A percentile compares a stretch with the other conserved stretches of the same genome.
Conservation (phyloP, 2,329 filamentous ascomycete species). For the Aspergillus caelatus region DNA sequence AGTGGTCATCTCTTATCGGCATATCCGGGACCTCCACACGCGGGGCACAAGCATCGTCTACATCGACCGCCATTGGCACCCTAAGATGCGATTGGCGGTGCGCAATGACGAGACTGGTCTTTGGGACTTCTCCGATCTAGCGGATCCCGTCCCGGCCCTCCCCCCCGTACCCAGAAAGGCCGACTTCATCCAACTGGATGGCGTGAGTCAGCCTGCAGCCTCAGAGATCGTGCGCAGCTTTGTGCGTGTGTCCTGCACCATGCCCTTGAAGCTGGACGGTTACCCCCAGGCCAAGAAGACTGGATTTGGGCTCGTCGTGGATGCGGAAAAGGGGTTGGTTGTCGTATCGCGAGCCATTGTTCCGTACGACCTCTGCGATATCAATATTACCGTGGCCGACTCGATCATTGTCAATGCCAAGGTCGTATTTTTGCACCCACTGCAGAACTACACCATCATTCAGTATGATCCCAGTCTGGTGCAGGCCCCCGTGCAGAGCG, state of each 20-base stretch:
- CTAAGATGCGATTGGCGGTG: conserved; percentile 89
- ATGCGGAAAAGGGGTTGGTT: conserved; percentile 93
- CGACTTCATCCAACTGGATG: conserved; percentile 88
- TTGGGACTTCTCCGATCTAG: conserved; percentile 92
- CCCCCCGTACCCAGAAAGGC: conserved; percentile 74
- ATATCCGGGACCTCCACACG: conserved; percentile 91
- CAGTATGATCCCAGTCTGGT: conserved; percentile 93
- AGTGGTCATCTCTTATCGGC: conserved; percentile 93
- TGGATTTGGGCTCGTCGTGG: conserved; percentile 95
- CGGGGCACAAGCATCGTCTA: conserved; percentile 90
- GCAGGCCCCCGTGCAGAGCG: conserved; percentile 89
- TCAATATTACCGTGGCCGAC: conserved; percentile 93
- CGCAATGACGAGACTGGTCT: conserved; percentile 87
- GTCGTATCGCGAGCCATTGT: conserved; percentile 92
- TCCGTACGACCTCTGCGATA: conserved; percentile 95
- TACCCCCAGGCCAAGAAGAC: conserved; percentile 93
- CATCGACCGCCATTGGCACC: conserved; percentile 93
- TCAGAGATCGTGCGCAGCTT: conserved; percentile 93
- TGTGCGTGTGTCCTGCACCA: conserved; percentile 86
- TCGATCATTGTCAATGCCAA: conserved; percentile 93
- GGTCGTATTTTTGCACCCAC: conserved; percentile 90
- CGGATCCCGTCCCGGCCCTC: conserved; percentile 75
- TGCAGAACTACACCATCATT: conserved; percentile 95
- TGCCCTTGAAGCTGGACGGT: conserved; percentile 97
- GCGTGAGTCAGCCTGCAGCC: conserved; percentile 85